A percentile compares a stretch with the other conserved stretches of the same genome.
phyloP scores from a whole-genome alignment of 768 basidiomycete species.

The Serendipita sp. region DNA sequence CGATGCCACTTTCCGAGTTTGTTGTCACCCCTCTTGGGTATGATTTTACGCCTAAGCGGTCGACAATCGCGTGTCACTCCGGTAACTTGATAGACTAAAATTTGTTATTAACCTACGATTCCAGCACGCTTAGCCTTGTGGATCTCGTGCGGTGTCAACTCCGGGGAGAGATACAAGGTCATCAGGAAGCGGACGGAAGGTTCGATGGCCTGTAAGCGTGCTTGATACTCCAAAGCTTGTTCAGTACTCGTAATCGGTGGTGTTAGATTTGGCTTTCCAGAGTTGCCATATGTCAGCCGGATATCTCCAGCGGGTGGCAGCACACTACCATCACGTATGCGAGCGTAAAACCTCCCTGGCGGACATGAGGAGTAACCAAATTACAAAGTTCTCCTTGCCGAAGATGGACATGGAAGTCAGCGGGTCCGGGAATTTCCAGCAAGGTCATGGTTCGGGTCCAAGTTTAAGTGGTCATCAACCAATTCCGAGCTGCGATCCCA shows the following conservation, averaged over 20 bases:
- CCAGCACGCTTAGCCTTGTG: slow-evolving; percentile 74
- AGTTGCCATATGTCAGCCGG: slow-evolving; percentile 8
- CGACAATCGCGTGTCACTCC: not conserved
- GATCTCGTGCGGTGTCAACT: slow-evolving; percentile 81
- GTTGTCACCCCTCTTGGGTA: slow-evolving; percentile 97
- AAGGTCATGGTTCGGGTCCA: slow-evolving; percentile 7
- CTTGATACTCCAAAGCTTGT: slow-evolving; percentile 66
- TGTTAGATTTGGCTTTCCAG: slow-evolving; percentile 66
- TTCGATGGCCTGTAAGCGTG: slow-evolving; percentile 55
- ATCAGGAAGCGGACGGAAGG: slow-evolving; percentile 75
- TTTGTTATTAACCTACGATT: slow-evolving; percentile 33
- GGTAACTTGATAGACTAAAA: not conserved
- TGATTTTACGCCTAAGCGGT: slow-evolving; percentile 63
- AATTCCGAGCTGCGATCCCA: not conserved
- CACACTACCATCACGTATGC: slow-evolving; percentile 86
- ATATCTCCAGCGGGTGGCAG: not conserved
- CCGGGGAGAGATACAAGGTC: slow-evolving; percentile 88
- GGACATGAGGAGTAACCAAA: slow-evolving; percentile 81
- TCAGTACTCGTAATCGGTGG: slow-evolving; percentile 77
- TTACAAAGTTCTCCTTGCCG: slow-evolving; percentile 69
- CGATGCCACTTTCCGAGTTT: slow-evolving; percentile 89
- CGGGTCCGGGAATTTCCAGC: slow-evolving; percentile 36
- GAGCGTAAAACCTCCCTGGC: slow-evolving; percentile 71
- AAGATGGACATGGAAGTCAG: slow-evolving; percentile 94
- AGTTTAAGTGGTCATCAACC: not conserved